Conservation (phyloP, 768 basidiomycete genomes). For the Suillus tomentosus region DNA sequence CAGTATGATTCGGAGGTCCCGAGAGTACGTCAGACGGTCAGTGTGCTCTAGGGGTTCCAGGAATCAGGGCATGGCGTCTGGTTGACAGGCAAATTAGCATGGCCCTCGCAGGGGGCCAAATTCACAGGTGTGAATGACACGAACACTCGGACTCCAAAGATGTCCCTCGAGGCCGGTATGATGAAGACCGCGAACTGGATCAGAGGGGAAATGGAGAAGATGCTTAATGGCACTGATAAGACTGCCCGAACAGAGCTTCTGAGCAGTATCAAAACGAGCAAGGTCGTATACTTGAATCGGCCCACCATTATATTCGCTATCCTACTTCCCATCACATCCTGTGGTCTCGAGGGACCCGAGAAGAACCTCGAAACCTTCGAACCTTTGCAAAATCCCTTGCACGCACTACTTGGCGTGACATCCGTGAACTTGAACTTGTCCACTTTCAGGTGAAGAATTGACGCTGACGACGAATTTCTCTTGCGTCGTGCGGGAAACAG, state of each 20-base stretch:
- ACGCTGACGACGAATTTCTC: no score
- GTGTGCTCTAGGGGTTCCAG: no score
- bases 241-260: constrained; percentile 21
- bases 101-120: no score
- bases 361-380: constrained; percentile 46
- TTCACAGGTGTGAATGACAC: no score
- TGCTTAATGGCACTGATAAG: constrained; percentile 13
- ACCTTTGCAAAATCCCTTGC: constrained; percentile 46
- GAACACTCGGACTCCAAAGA: constrained; percentile 43
- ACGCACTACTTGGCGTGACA: no score
- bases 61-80: no score
- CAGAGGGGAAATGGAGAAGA: constrained; percentile 34
- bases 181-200: constrained; percentile 51
- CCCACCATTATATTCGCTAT: constrained; percentile 47
- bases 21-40: no score
- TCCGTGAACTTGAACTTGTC: no score
- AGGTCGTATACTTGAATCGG: constrained; percentile 39
- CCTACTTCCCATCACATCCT: constrained; percentile 60
- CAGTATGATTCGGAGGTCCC: no score
- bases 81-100: no score
- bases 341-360: constrained; percentile 35
- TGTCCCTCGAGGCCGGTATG: constrained; percentile 50
- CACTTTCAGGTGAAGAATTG: no score
- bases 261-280: constrained; percentile 34
- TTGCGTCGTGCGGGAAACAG: no score